A percentile compares a stretch with the other conserved stretches of the same genome.
phyloP scores from a whole-genome alignment of 805 yeast species.

The Metschnikowia cerradonensis region DNA sequence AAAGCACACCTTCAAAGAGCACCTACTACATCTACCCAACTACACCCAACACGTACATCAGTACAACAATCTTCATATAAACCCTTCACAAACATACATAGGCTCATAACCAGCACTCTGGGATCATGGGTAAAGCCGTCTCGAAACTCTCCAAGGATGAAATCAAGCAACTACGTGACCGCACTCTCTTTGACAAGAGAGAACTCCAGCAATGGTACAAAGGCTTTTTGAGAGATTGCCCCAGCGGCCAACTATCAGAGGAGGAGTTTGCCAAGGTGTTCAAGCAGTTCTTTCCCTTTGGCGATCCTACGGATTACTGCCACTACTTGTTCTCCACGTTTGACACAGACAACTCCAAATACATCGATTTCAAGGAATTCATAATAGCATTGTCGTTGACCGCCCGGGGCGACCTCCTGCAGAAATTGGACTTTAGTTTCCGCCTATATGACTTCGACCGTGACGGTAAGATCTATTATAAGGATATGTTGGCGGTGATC shows the following conservation, averaged over 20 bases:
- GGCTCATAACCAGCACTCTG: not conserved
- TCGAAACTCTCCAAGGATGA: slow-evolving; percentile 91
- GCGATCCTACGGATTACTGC: slow-evolving; percentile 91
- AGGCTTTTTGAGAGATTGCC: slow-evolving; percentile 92
- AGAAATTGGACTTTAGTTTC: slow-evolving; percentile 87
- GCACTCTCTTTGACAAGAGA: slow-evolving; percentile 87
- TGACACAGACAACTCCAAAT: slow-evolving; percentile 75
- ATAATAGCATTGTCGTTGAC: slow-evolving; percentile 84
- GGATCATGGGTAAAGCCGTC: slow-evolving; percentile 85
- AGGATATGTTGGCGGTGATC: slow-evolving; percentile 77
- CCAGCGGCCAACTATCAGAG: slow-evolving; percentile 79
- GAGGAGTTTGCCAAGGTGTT: slow-evolving; percentile 89
- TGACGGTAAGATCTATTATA: slow-evolving; percentile 70
- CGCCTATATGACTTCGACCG: slow-evolving; percentile 78
- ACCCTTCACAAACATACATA: no score
- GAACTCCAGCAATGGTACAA: slow-evolving; percentile 98
- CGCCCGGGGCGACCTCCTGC: slow-evolving; percentile 79
- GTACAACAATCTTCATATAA: no score
- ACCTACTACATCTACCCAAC: not conserved
- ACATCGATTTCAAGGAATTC: slow-evolving; percentile 88
- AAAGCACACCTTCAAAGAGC: not conserved
- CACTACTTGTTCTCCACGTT: slow-evolving; percentile 84
- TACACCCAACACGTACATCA: not conserved
- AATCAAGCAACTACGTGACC: slow-evolving; percentile 70
- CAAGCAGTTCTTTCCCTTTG: slow-evolving; percentile 97